Conservation (phyloP, 345 rosid species). For the Lumnitzera racemosa region DNA sequence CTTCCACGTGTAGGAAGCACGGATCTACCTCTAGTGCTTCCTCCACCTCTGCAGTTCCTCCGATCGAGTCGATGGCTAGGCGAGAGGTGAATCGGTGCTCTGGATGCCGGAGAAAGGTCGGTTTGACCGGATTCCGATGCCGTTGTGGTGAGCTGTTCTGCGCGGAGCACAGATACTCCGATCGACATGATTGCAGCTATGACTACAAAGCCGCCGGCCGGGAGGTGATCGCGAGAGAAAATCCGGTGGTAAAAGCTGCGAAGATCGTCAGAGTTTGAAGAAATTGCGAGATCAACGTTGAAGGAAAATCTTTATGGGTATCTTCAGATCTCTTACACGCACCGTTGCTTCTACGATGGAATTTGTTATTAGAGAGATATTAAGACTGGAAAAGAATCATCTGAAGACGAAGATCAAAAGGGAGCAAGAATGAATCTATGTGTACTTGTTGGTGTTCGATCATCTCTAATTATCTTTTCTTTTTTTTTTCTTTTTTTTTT, state of each 20-base stretch:
- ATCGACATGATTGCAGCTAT: slow-evolving; percentile 89
- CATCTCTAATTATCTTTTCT: slow-evolving; percentile 16
- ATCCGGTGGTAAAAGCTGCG: slow-evolving; percentile 94
- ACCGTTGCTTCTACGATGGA: background rate
- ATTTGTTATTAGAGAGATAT: background rate
- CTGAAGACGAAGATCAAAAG: slow-evolving; percentile 4
- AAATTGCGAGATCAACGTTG: background rate
- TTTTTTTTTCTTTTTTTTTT: slow-evolving; percentile 6
- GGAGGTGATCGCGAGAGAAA: slow-evolving; percentile 86
- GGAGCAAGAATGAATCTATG: slow-evolving; percentile 8
- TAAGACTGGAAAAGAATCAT: background rate
- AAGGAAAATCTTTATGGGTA: background rate
- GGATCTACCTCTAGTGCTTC: background rate
- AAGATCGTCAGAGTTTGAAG: slow-evolving; percentile 81
- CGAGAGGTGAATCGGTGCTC: slow-evolving; percentile 77
- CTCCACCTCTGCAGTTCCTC: slow-evolving; percentile 1
- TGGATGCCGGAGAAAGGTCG: slow-evolving; percentile 77
- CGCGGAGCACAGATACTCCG: slow-evolving; percentile 88
- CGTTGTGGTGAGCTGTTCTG: slow-evolving; percentile 96
- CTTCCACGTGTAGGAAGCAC: slow-evolving; percentile 13
- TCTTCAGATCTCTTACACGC: too few relatives aligned
- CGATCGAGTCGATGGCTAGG: slow-evolving; percentile 25
- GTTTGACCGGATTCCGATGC: slow-evolving; percentile 94
- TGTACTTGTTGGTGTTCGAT: slow-evolving; percentile 16
- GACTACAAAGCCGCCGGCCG: slow-evolving; percentile 90